phyloP scores from a whole-genome alignment of 129 eudicot species.

The Arctium lappa region DNA sequence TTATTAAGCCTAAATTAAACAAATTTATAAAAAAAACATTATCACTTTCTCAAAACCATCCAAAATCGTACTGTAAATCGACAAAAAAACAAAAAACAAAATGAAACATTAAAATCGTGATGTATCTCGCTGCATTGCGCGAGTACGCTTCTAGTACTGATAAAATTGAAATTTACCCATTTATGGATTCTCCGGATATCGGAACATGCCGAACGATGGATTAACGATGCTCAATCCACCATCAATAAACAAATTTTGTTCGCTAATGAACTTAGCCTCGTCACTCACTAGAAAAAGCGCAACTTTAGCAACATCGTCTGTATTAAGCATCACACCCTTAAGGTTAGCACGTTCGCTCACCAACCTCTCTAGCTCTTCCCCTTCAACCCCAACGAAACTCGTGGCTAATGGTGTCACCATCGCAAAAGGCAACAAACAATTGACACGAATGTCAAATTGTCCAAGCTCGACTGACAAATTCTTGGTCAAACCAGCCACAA shows the following conservation, averaged over 20 bases:
- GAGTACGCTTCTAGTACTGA: too few species aligned
- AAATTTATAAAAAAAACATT: too few species aligned
- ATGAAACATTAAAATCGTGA: too few species aligned
- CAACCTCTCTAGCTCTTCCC: conserved; percentile 16
- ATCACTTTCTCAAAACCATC: too few species aligned
- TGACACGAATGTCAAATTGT: conserved; percentile 42
- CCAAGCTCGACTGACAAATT: conserved; percentile 46
- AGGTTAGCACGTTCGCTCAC: conserved; percentile 13
- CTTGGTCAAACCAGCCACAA: conserved; percentile 41
- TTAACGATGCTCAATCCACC: conserved; percentile 51
- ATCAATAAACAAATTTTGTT: conserved; percentile 51
- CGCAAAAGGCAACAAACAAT: conserved; percentile 43
- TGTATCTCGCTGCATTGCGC: too few species aligned
- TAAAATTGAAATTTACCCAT: too few species aligned
- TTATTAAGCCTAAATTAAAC: too few species aligned
- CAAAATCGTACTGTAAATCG: too few species aligned
- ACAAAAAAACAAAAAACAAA: too few species aligned
- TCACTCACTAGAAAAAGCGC: conserved; percentile 50
- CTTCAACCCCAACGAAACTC: conserved; percentile 18
- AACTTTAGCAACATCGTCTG: conserved; percentile 45
- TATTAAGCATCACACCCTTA: conserved; percentile 37
- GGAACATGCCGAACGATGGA: conserved; percentile 40
- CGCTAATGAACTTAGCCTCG: conserved; percentile 52
- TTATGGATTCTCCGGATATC: conserved; percentile 20
- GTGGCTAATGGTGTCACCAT: conserved; percentile 19